Conservation (phyloP, 257 asterid genomes). For the Przewalskia tangutica region DNA sequence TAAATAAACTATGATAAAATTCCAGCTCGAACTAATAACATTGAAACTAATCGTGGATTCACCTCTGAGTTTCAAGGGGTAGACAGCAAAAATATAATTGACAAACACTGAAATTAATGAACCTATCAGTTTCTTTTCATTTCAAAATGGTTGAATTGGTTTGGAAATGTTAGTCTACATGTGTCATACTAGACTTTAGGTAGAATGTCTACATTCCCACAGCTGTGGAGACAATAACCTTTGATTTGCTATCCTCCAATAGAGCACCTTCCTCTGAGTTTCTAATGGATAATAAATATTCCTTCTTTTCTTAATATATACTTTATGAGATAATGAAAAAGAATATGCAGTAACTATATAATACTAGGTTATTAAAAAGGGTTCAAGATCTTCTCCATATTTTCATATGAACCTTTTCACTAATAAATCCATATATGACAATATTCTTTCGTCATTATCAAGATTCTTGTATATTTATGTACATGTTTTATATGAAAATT, state of each 20-base stretch:
- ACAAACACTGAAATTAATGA: neutral
- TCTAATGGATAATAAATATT: neutral
- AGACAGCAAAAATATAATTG: no score
- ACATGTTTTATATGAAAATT: neutral
- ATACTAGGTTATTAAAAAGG: neutral
- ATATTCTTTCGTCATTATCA: neutral
- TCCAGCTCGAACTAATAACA: neutral
- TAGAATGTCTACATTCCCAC: constrained; percentile 20
- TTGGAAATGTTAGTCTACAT: neutral
- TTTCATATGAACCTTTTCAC: neutral
- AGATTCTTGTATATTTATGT: neutral
- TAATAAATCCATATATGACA: neutral
- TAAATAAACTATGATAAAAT: neutral
- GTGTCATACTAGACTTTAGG: constrained; percentile 9
- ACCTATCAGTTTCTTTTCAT: neutral
- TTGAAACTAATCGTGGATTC: no score
- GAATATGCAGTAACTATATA: neutral
- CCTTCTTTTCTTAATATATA: neutral
- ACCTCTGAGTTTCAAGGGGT: neutral
- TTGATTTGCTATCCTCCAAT: neutral
- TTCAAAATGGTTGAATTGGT: neutral
- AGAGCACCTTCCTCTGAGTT: neutral
- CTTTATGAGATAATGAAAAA: neutral
- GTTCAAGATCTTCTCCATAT: neutral
- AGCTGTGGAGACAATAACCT: constrained; percentile 15